Evolutionary conservation across 345 rosid genomes (phyloP).

Genomic region (Clausena lansium): DNA sequence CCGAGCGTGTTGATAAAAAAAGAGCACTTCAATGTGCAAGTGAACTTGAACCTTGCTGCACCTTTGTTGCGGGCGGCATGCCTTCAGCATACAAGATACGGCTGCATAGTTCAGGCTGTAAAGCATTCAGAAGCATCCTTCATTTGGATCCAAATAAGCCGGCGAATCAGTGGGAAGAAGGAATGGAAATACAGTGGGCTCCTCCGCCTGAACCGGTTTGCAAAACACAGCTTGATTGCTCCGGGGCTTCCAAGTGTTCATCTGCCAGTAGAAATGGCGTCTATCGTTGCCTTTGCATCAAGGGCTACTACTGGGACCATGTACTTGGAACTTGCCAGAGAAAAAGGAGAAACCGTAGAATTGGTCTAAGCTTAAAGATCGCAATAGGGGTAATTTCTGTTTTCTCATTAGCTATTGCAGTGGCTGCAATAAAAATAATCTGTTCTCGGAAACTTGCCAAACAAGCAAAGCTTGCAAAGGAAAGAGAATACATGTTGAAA

Average conservation of each 20-base stretch:
- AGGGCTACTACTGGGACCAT: constrained; percentile 42
- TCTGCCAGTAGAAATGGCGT: constrained; percentile 21
- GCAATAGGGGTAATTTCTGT: constrained; percentile 32
- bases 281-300: constrained; percentile 50
- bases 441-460: constrained; percentile 16
- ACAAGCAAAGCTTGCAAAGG: constrained; percentile 39
- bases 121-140: constrained; percentile 55
- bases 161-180: constrained; percentile 52
- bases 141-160: constrained; percentile 41
- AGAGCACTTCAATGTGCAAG: constrained; percentile 42
- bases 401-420: constrained; percentile 16
- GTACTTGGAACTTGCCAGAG: constrained; percentile 34
- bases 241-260: constrained; percentile 44
- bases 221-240: constrained; percentile 41
- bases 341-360: constrained; percentile 23
- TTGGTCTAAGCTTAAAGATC: constrained; percentile 28
- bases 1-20: constrained; percentile 35
- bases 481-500: constrained; percentile 45
- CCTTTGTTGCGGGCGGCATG: constrained; percentile 58
- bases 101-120: constrained; percentile 63
- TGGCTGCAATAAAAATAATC: constrained; percentile 18
- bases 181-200: constrained; percentile 61
- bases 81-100: constrained; percentile 64
- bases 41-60: constrained; percentile 45
- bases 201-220: constrained; percentile 50